A percentile compares a stretch with the other conserved stretches of the same genome.
These are phyloP conservation scores for Bruguiera hainesii DNA, from an alignment of 441 rosid species.

Conservation along the genomic window DNA sequence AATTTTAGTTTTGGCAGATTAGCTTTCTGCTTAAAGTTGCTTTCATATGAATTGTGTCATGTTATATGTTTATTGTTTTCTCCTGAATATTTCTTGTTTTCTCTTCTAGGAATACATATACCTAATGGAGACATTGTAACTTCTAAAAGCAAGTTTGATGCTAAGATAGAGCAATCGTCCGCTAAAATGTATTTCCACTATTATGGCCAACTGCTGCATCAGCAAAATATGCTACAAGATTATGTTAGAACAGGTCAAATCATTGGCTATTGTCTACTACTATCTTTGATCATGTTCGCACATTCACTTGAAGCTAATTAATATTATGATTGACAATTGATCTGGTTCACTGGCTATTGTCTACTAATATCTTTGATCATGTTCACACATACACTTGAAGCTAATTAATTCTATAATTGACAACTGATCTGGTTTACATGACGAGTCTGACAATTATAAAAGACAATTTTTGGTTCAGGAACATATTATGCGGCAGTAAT, in stretches of 20 bases:
- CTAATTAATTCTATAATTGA: neutral
- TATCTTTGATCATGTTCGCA: constrained; percentile 11
- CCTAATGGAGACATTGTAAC: constrained; percentile 50
- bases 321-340: neutral
- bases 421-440: neutral
- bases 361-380: constrained; percentile 20
- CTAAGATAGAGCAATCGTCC: constrained; percentile 80
- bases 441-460: constrained; percentile 1
- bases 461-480: constrained; percentile 44
- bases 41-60: neutral
- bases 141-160: constrained; percentile 72
- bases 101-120: constrained; percentile 38
- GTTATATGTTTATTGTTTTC: constrained; percentile 9
- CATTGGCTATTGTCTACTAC: constrained; percentile 20
- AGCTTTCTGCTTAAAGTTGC: constrained; percentile 4
- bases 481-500: constrained; percentile 94
- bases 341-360: constrained; percentile 16
- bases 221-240: constrained; percentile 97
- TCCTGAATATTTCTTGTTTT: constrained; percentile 24
- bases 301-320: too few relatives aligned
- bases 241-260: constrained; percentile 90
- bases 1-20: neutral
- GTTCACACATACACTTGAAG: too few relatives aligned
- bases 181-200: constrained; percentile 98
- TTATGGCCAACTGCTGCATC: constrained; percentile 90